Base-by-base conservation (phyloP, 192 early-diverging fungal genomes). In the Coemansia asiatica region DNA sequence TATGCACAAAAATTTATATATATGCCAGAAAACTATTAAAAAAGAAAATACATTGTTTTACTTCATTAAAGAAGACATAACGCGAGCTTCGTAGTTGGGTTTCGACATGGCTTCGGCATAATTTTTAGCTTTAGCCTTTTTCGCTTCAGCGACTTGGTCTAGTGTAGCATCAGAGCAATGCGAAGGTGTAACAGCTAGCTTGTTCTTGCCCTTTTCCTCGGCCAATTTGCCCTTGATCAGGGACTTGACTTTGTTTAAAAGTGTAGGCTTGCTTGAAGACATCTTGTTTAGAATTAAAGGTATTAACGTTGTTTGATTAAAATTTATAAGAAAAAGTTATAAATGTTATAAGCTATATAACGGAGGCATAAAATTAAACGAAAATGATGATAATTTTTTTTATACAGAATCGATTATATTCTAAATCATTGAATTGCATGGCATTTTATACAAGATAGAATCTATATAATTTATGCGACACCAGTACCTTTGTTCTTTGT, bases 21-120 rank as follows among this genome's bases (percentile, higher is more conserved):
- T 59, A 40, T 38, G 21, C 18, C 2, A 29, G 27, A 29, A 18
- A 23, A 56, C 6, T 29, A 33, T 56, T 53, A 53, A 8, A 7
- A 31, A 6, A 56, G 25, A 29, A 7, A 56, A 5, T 36, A 19
- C n/a, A n/a, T n/a, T n/a, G 7, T 1, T 27, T 23, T 59, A 59
- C 27, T 26, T 59, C 40, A 59, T 13, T n/a, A 59, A 25, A 0
- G 57, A 33, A 4, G 57, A 59, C 12, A 19, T 25, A 25, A 33
- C 57, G 33, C 57, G 57, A 10, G 35, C 57, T 33, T 59, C 57
- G 36, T 59, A 59, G 31, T 59, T 59, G 22, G 33, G 57, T 6
- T 59, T 59, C 1, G 4, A 5, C 33, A 13, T 10, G 13, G 33
- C 36, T 6, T 33, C 31, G 0, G 35, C 29, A 16, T 3, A n/a